Base-by-base conservation (phyloP, 352 stramenopile genomes). In the Pythium periplocum region DNA sequence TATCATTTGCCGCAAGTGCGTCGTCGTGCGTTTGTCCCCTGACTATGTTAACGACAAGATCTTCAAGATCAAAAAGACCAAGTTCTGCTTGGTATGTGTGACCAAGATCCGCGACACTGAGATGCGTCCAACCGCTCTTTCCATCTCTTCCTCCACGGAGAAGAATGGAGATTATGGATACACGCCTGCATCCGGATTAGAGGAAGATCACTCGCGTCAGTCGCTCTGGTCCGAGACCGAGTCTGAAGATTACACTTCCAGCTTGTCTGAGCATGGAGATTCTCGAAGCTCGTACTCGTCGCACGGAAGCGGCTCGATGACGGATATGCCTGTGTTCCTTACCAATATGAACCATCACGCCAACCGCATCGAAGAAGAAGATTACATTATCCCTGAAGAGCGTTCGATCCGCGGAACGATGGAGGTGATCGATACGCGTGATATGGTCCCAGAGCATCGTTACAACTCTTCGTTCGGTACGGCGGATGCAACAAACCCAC, bases 1-100 rank as follows among this genome's bases (percentile, higher is more conserved):
- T 17, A 72, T 91, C 31, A 74, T 83, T 34, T 91, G 81, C 53
- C 63, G 78, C 47, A 84, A 78, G 55, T 91, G 81, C 51, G 71
- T 80, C 67, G 65, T 71, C 6, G 59, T 77, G 54, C 76, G 76
- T 40, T 70, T 78, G 31, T 70, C 74, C 11, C 71, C 69, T 9
- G 55, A 71, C 17, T 61, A 69, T 36, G 51, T n/a, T 26, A 51
- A 42, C 10, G 47, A 59, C 30, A 73, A 75, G 12, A 80, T 61
- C 1, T 78, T 83, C 51, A 71, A 83, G 41, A 47, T 79, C 7
- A 58, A 72, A 8, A 85, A 85, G 56, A 87, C 71, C 30, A 69
- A 74, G 50, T 82, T 87, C 39, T 87, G 76, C 53, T 64, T 82
- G 35, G 53, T 62, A 17, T 87, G 76, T 48, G 71, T 87, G 53